Percentiles rank a stretch among this genome's conserved stretches.
Evolutionary conservation across 306 rosid species (phyloP).

Genomic region (Ammopiptanthus mongolicus): DNA sequence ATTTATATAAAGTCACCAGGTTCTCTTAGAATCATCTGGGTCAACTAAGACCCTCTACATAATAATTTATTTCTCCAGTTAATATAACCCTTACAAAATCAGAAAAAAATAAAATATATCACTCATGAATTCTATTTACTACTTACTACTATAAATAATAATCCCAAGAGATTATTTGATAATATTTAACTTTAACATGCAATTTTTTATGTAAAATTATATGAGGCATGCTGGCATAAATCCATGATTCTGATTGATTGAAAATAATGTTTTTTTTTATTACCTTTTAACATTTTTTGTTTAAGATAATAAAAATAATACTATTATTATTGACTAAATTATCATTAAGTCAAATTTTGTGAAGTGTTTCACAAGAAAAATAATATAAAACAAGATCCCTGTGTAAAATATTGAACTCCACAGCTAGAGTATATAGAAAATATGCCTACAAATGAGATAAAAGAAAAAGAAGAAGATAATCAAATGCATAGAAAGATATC

Average conservation of each 20-base stretch:
- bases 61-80: background rate
- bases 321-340: too few species aligned
- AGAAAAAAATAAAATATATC: background rate
- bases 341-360: background rate
- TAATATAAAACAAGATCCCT: background rate
- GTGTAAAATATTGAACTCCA: background rate
- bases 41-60: background rate
- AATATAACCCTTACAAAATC: background rate
- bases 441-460: background rate
- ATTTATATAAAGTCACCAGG: too few species aligned
- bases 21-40: too few species aligned
- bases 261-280: background rate
- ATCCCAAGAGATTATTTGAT: background rate
- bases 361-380: background rate
- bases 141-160: background rate
- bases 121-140: background rate
- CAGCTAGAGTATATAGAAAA: background rate
- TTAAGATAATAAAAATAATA: background rate
- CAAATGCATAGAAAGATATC: background rate
- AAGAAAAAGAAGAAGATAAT: background rate
- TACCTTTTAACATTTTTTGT: background rate
- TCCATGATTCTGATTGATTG: background rate
- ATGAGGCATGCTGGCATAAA: background rate
- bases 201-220: background rate
- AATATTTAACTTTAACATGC: background rate